phyloP scores from a whole-genome alignment of 2,329 filamentous ascomycete species.

The Chaetothyriales sp. region DNA sequence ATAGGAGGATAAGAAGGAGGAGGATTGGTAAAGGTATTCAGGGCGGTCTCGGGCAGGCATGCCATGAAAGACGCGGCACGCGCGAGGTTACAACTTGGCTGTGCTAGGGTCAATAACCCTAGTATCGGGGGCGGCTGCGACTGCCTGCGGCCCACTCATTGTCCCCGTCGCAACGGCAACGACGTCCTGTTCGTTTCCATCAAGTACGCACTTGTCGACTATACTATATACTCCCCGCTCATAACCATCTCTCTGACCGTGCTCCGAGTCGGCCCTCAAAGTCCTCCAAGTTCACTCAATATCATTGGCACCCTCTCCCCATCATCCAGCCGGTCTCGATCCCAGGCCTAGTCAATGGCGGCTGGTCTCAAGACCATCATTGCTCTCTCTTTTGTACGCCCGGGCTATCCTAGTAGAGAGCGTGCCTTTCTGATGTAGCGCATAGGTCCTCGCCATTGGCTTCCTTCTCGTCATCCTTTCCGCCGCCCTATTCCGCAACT shows the following conservation, averaged over 20 bases:
- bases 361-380: constrained; percentile 98
- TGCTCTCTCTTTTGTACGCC: constrained; percentile 79
- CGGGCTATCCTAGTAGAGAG: constrained; percentile 1
- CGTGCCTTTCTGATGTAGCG: neutral
- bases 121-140: neutral
- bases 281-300: neutral
- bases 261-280: no score
- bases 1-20: neutral
- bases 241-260: neutral
- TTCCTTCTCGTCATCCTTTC: constrained; percentile 98
- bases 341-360: constrained; percentile 35
- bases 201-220: neutral
- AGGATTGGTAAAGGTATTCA: neutral
- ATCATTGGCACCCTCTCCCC: neutral
- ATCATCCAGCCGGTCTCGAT: neutral
- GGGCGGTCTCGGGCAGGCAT: neutral
- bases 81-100: neutral
- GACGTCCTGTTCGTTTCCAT: neutral
- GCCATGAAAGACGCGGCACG: neutral
- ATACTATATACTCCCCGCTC: neutral
- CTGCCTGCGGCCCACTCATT: no score
- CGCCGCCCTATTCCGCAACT: constrained; percentile 86
- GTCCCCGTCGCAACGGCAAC: neutral
- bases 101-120: neutral
- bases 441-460: constrained; percentile 78